Evolutionary conservation across 106 monocot species (phyloP), one percentile per base, ranked within the genome.

Genomic region (Acorus gramineus): DNA sequence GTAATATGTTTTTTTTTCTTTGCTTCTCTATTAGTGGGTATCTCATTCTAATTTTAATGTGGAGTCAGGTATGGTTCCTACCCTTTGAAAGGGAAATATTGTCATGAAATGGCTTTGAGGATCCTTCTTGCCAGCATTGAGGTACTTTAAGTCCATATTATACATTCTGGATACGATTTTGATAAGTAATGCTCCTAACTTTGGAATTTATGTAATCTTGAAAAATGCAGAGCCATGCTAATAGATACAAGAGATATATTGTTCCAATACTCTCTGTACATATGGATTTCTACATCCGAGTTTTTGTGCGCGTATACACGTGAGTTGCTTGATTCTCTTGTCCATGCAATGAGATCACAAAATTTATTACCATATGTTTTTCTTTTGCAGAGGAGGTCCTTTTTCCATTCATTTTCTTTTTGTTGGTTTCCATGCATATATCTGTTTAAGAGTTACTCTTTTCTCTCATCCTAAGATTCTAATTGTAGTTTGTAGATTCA

Each of bases 211-310:
- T 1, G 1, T 28, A 1, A 61, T 65, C 44, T 47, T 50, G 49
- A 52, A 9, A 55, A 42, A 48, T 69, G 49, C 84, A 95, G 94
- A 86, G 84, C 63, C 94, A 95, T 90, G 94, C 94, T 61, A 95
- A 90, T 67, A 86, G 94, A 50, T 95, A 90, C 75, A 95, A 95
- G 73, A 81, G 94, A 7, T 84, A 86, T 61, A 95, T 95, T 59
- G 90, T 95, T 42, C 94, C 94, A 5, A 59, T 95, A 59, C 84
- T 95, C 55, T 95, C 94, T 59, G 86, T 95, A 6, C 81, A 84
- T 44, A 95, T 95, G 94, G 94, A 95, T 78, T 95, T 95, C 76
- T 95, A 95, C 61, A 78, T 95, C 47, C 81, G 94, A 53, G 94
- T 90, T 76, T 95, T 95, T 84, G 94, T 95, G 50, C 89, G 94